Conservation (phyloP, 169 alveolate species). For the Cryptosporidium muris region DNA sequence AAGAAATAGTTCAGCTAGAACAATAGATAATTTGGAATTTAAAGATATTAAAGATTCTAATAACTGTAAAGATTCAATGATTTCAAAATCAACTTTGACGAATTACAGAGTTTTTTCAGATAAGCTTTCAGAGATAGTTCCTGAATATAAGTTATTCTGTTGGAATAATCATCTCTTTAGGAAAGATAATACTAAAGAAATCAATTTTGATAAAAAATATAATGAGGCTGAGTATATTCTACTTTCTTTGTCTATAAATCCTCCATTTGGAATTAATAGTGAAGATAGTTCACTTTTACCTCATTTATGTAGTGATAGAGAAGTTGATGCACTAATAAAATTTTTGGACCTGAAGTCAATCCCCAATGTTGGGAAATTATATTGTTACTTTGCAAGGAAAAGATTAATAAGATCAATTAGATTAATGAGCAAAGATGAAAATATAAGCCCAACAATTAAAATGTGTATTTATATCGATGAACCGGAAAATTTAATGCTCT, state of each 20-base stretch:
- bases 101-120: too few species aligned
- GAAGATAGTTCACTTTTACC: slow-evolving; percentile 57
- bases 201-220: neutral
- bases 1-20: too few species aligned
- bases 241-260: slow-evolving; percentile 26
- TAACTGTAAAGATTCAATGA: too few species aligned
- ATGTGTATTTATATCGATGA: slow-evolving; percentile 27
- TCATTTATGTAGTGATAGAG: slow-evolving; percentile 19
- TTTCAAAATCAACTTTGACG: too few species aligned
- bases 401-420: slow-evolving; percentile 32
- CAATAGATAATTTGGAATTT: too few species aligned
- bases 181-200: neutral
- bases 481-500: slow-evolving; percentile 44
- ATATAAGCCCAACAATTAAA: slow-evolving; percentile 14
- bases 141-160: too few species aligned
- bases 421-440: neutral
- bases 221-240: slow-evolving; percentile 18
- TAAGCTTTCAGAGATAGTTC: too few species aligned
- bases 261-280: slow-evolving; percentile 40
- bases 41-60: too few species aligned
- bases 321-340: slow-evolving; percentile 7
- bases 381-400: slow-evolving; percentile 39
- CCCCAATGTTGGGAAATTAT: slow-evolving; percentile 17
- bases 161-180: too few species aligned
- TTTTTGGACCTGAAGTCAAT: neutral